Conservation (phyloP, 768 basidiomycete species). For the Asterophora lycoperdoides region DNA sequence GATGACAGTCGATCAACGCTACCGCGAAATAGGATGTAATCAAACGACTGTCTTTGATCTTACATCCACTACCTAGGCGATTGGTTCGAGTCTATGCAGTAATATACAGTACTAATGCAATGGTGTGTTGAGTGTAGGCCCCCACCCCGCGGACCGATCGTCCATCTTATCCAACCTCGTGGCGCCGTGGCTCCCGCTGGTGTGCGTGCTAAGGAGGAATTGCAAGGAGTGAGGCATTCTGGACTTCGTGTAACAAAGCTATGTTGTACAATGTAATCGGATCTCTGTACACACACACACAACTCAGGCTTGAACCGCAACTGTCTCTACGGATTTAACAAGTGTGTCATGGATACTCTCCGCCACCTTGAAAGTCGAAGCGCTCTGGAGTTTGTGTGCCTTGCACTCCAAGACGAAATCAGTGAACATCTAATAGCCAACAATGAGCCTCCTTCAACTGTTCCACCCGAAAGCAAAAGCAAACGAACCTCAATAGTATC, state of each 20-base stretch:
- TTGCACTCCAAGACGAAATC: constrained; percentile 86
- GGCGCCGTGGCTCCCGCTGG: too few species aligned
- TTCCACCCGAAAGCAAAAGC: background rate
- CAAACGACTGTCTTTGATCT: too few species aligned
- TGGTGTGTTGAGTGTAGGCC: too few species aligned
- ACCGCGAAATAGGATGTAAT: too few species aligned
- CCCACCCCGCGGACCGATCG: too few species aligned
- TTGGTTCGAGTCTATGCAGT: too few species aligned
- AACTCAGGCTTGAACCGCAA: constrained; percentile 16
- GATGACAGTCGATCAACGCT: too few species aligned
- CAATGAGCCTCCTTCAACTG: constrained; percentile 3
- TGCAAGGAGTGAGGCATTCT: too few species aligned
- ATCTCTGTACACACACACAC: constrained; percentile 4
- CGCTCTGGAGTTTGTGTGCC: constrained; percentile 41
- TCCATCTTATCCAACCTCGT: too few species aligned
- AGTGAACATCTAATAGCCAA: constrained; percentile 73
- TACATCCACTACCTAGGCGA: too few species aligned
- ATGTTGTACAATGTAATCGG: constrained; percentile 10
- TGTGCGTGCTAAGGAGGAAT: too few species aligned
- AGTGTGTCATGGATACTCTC: constrained; percentile 3
- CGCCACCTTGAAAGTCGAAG: constrained; percentile 6
- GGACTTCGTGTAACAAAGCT: background rate
- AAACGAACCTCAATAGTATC: constrained; percentile 89
- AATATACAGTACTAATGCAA: too few species aligned
- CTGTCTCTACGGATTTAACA: constrained; percentile 3